Evolutionary conservation across 2,329 filamentous ascomycete genomes (phyloP).

Genomic region (Rhytidhysteron rufulum): DNA sequence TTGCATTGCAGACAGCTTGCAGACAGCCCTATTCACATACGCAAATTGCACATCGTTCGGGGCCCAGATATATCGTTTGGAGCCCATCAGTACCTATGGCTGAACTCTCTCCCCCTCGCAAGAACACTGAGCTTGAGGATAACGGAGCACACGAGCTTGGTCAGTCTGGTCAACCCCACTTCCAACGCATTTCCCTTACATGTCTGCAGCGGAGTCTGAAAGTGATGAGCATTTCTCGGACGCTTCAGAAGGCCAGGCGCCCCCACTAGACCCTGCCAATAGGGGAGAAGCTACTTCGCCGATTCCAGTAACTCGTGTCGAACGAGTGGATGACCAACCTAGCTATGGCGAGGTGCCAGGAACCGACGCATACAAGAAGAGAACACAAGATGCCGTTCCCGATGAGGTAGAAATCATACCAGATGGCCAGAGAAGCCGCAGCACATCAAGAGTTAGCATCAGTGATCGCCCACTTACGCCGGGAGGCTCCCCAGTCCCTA

Average conservation of each 20-base stretch:
- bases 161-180: conserved; percentile 32
- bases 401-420: conserved; percentile 60
- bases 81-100: too few relatives aligned
- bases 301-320: conserved; percentile 59
- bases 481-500: conserved; percentile 52
- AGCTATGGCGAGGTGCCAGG: conserved; percentile 61
- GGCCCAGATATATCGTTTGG: too few relatives aligned
- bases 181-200: too few relatives aligned
- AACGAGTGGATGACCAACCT: conserved; percentile 57
- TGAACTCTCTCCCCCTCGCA: conserved; percentile 51
- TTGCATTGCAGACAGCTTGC: too few relatives aligned
- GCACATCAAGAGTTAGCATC: conserved; percentile 37
- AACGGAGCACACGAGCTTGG: conserved; percentile 54
- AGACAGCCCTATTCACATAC: too few relatives aligned
- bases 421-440: conserved; percentile 35
- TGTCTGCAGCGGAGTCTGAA: conserved; percentile 41
- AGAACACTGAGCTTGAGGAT: conserved; percentile 54
- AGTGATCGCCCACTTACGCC: conserved; percentile 47
- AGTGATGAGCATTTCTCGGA: conserved; percentile 64
- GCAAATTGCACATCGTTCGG: too few relatives aligned
- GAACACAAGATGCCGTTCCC: conserved; percentile 57
- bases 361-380: conserved; percentile 56
- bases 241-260: conserved; percentile 54
- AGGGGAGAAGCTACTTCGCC: conserved; percentile 47
- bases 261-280: conserved; percentile 26